These are phyloP conservation scores for Didymella keratinophila DNA, from an alignment of 2,329 filamentous ascomycete species.

Conservation along the genomic window DNA sequence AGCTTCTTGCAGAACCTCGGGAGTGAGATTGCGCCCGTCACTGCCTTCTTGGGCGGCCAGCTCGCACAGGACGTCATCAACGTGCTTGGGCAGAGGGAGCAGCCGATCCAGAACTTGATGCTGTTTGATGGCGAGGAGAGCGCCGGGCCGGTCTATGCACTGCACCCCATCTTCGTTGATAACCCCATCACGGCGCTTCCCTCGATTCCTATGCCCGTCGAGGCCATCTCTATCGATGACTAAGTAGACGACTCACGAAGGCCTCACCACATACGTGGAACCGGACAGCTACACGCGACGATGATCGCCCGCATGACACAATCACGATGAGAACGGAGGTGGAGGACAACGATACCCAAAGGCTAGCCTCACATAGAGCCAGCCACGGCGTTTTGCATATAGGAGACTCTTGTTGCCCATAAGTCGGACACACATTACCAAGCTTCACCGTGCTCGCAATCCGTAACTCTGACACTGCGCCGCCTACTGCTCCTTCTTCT, in stretches of 20 bases:
- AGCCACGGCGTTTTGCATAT: constrained; percentile 16
- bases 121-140: constrained; percentile 87
- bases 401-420: background rate
- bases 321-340: background rate
- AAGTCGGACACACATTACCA: background rate
- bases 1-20: constrained; percentile 87
- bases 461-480: too few species aligned
- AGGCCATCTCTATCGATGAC: constrained; percentile 23
- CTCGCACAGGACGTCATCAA: constrained; percentile 98
- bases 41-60: constrained; percentile 87
- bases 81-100: constrained; percentile 86
- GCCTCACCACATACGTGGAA: background rate
- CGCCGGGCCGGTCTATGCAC: constrained; percentile 78
- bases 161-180: constrained; percentile 68
- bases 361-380: constrained; percentile 6
- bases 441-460: background rate
- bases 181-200: constrained; percentile 29
- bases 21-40: constrained; percentile 83
- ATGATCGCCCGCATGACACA: constrained; percentile 2
- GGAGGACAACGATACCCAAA: constrained; percentile 18
- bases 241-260: background rate
- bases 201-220: constrained; percentile 37
- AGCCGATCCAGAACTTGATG: constrained; percentile 94
- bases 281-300: background rate
- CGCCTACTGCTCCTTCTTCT: constrained; percentile 35